These are phyloP conservation scores for Alloteropsis angusta DNA, from an alignment of 202 grass and related monocot genomes.

Conservation along the genomic window DNA sequence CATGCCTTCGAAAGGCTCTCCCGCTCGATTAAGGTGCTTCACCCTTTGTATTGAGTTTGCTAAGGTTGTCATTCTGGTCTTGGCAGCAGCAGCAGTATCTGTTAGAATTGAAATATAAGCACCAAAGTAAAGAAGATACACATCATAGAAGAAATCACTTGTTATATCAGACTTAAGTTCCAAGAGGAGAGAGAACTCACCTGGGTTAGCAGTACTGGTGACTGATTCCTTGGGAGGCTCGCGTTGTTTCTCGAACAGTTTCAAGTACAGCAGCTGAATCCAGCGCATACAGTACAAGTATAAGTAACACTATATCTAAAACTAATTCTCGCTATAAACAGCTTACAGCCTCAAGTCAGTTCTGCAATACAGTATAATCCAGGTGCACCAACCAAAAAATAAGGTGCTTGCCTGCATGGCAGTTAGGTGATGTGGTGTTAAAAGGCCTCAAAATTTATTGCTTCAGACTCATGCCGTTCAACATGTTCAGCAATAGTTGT, in stretches of 20 bases:
- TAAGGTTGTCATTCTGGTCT: neutral
- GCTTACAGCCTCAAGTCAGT: conserved; percentile 4
- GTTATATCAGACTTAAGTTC: neutral
- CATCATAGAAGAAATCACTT: neutral
- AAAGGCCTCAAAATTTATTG: neutral
- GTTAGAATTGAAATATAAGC: neutral
- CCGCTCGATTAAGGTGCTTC: neutral
- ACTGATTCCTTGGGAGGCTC: neutral
- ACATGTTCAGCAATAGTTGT: neutral
- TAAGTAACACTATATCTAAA: neutral
- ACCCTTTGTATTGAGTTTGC: neutral
- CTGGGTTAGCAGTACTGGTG: neutral
- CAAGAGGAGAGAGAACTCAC: neutral
- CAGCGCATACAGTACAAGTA: neutral
- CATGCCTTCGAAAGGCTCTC: neutral
- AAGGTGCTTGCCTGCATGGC: neutral
- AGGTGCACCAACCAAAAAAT: conserved; percentile 27
- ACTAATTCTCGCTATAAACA: neutral
- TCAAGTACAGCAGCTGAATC: conserved; percentile 5
- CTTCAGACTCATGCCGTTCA: neutral
- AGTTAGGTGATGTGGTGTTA: neutral
- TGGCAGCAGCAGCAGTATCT: neutral
- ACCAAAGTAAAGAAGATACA: neutral
- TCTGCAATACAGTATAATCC: neutral
- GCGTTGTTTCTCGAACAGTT: neutral